Evolutionary conservation across 2,329 filamentous ascomycete species (phyloP).

Genomic region (Neobulgaria alba): DNA sequence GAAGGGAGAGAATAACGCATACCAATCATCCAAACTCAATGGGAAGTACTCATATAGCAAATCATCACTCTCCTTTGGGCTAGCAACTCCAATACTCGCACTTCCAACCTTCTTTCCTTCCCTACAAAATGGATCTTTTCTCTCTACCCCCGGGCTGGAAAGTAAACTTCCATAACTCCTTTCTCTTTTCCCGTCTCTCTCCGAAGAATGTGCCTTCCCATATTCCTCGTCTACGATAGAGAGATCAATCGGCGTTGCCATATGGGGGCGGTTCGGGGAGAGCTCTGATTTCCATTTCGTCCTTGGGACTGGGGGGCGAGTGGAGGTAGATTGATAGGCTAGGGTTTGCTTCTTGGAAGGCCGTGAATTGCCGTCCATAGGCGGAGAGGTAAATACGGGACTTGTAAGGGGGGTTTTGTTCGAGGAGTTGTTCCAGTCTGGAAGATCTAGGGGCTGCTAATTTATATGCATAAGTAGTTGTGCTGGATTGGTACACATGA

Average conservation of each 20-base stretch:
- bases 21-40: constrained; percentile 80
- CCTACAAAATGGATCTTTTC: constrained; percentile 14
- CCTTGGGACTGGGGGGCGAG: constrained; percentile 24
- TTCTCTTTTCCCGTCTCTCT: background rate
- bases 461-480: no score
- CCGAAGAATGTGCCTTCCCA: constrained; percentile 2
- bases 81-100: constrained; percentile 37
- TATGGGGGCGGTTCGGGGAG: constrained; percentile 4
- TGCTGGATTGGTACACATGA: constrained; percentile 1
- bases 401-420: constrained; percentile 4
- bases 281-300: constrained; percentile 27
- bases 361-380: constrained; percentile 11
- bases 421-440: constrained; percentile 18
- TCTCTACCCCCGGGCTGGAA: constrained; percentile 12
- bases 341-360: constrained; percentile 18
- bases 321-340: constrained; percentile 8
- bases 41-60: constrained; percentile 93
- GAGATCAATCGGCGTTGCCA: constrained; percentile 21
- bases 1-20: constrained; percentile 26
- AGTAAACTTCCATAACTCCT: constrained; percentile 4
- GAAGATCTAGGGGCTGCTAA: constrained; percentile 23
- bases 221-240: constrained; percentile 25
- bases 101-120: constrained; percentile 10
- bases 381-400: constrained; percentile 5
- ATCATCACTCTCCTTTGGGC: constrained; percentile 69